Base-by-base conservation (phyloP, 2,329 filamentous ascomycete species). In the Fusarium pseudonygamai region DNA sequence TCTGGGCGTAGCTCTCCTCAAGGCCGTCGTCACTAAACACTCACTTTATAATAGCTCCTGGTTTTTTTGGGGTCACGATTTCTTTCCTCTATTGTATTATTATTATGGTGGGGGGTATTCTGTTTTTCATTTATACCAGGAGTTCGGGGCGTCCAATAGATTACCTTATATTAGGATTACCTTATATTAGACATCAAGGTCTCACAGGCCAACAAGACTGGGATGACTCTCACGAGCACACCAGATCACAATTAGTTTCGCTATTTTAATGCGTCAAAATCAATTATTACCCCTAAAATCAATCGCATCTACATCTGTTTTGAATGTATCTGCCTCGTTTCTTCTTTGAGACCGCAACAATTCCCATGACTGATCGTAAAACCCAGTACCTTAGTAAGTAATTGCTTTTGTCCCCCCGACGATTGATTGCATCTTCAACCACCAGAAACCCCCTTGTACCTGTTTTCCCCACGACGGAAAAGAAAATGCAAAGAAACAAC, bases 401-500 rank as follows among this genome's bases (percentile, higher is more conserved):
- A 36, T 53, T 64, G 52, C 40, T n/a, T 32, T 32, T 36, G 24
- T 45, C 45, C 40, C 67, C 67, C 68, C 40, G 45, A 62, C 53
- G 46, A 55, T 45, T 49, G 42, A 59, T 36, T 58, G 34, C 46
- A 42, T 49, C 42, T 45, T 70, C 22, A 50, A 60, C 47, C 68
- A 47, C 58, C 60, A 70, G 60, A 46, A 68, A 55, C 52, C 59
- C 46, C 59, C 46, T 45, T 55, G 36, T 61, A 28, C 61, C 28
- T 46, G 24, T 46, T 56, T 53, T 55, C 43, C 65, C 65, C 67
- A 59, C 43, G n/a, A 40, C 14, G 43, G 50, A 64, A 69, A 63
- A 49, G 40, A 59, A 67, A 71, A 61, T 55, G 52, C 64, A 73
- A 64, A 71, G 59, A 64, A 68, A 67, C 45, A 53, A 68, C 61